These are phyloP conservation scores for Bacidia gigantensis DNA, from an alignment of 495 filamentous ascomycete genomes.

Conservation along the genomic window DNA sequence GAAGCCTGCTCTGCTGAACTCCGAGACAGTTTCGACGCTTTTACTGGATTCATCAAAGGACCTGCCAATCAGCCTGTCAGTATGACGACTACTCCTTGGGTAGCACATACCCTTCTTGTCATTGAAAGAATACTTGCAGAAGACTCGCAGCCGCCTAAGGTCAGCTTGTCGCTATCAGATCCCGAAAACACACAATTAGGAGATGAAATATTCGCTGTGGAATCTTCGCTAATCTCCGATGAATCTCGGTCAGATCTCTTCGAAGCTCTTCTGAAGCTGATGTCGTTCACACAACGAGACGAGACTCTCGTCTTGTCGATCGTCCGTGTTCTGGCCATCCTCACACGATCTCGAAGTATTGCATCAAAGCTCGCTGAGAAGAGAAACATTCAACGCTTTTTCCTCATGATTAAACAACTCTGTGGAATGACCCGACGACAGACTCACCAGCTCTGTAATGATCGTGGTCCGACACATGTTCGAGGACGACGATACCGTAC, in stretches of 20 bases:
- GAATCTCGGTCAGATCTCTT: slow-evolving; percentile 60
- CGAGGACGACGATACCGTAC: slow-evolving; percentile 82
- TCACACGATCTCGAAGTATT: slow-evolving; percentile 65
- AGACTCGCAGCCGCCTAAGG: slow-evolving; percentile 64
- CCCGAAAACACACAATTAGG: slow-evolving; percentile 27
- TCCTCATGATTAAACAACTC: slow-evolving; percentile 87
- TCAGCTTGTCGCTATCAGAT: slow-evolving; percentile 54
- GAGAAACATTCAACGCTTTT: slow-evolving; percentile 74
- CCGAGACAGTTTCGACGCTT: slow-evolving; percentile 59
- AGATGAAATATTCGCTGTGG: slow-evolving; percentile 36
- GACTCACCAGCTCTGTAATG: slow-evolving; percentile 70
- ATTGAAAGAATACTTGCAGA: slow-evolving; percentile 81
- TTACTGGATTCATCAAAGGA: slow-evolving; percentile 70
- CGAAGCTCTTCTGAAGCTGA: slow-evolving; percentile 59
- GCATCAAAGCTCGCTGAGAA: slow-evolving; percentile 71
- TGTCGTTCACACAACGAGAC: slow-evolving; percentile 79
- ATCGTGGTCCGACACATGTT: slow-evolving; percentile 82
- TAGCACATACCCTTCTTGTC: slow-evolving; percentile 77
- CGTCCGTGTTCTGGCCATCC: slow-evolving; percentile 72
- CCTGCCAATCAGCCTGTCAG: slow-evolving; percentile 50
- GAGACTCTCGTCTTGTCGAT: slow-evolving; percentile 72
- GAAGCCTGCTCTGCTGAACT: slow-evolving; percentile 58
- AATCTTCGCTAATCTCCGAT: slow-evolving; percentile 48
- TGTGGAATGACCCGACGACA: slow-evolving; percentile 59
- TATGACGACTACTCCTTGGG: slow-evolving; percentile 67